phyloP scores from a whole-genome alignment of 371 early-diverging fungal species.

The Polyrhizophydium stewartii region DNA sequence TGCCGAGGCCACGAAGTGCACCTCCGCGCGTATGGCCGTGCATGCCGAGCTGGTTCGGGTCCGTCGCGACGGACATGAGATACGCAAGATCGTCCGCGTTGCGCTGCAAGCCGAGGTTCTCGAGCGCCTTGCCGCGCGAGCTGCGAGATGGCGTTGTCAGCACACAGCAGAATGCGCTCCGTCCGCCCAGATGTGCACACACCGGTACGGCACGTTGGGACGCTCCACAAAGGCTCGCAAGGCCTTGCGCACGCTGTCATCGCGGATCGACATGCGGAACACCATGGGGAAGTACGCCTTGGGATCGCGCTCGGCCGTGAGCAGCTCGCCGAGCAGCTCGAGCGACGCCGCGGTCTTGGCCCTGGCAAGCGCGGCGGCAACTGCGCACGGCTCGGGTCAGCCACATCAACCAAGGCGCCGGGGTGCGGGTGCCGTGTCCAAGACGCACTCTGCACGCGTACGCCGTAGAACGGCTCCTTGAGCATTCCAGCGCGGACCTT shows the following conservation, averaged over 20 bases:
- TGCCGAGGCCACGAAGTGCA: constrained; percentile 31
- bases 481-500: constrained; percentile 28
- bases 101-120: constrained; percentile 39
- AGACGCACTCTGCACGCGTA: constrained; percentile 35
- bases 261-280: constrained; percentile 17
- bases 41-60: constrained; percentile 34
- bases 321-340: constrained; percentile 38
- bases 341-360: constrained; percentile 34
- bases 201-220: constrained; percentile 28
- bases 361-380: constrained; percentile 29
- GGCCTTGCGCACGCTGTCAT: constrained; percentile 36
- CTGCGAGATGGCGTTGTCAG: no score
- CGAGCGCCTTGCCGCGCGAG: constrained; percentile 19
- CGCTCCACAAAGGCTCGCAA: constrained; percentile 30
- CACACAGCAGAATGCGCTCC: no score
- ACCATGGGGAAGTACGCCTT: constrained; percentile 25
- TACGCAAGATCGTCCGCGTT: constrained; percentile 36
- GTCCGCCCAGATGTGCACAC: no score
- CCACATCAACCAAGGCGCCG: background rate
- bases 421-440: constrained; percentile 16
- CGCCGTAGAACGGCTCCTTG: constrained; percentile 45
- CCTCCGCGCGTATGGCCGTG: constrained; percentile 32
- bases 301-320: constrained; percentile 42
- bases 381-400: constrained; percentile 13
- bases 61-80: constrained; percentile 35